Percentiles rank a stretch among this genome's conserved stretches.
phyloP scores from a whole-genome alignment of 208 protist species.

The Strigomonas oncopelti region DNA sequence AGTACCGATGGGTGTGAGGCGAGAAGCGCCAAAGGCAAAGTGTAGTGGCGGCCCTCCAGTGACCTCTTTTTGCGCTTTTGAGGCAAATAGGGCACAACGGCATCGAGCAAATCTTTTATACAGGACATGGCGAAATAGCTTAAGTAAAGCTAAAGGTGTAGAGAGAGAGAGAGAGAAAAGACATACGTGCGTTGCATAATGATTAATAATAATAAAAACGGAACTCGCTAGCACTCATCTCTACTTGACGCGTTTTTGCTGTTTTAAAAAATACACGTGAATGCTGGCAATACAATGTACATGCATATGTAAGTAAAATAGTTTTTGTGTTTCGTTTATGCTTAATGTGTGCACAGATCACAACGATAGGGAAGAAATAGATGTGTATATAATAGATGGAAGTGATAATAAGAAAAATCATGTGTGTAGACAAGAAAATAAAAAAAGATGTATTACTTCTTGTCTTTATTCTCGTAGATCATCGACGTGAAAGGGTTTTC shows the following conservation, averaged over 20 bases:
- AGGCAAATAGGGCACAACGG: neutral
- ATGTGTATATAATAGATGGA: no score
- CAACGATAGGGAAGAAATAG: no score
- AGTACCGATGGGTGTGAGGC: neutral
- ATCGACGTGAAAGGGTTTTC: constrained; percentile 86
- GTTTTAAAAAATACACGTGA: neutral
- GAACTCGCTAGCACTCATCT: neutral
- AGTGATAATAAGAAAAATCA: constrained; percentile 5
- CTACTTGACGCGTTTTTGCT: neutral
- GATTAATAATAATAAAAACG: constrained; percentile 2
- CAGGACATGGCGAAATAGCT: neutral
- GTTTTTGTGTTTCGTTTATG: no score
- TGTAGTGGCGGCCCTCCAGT: neutral
- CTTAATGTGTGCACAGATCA: no score
- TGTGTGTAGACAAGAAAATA: neutral
- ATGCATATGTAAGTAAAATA: no score
- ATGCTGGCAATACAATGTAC: no score
- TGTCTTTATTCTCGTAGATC: constrained; percentile 65
- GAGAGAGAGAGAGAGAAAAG: constrained; percentile 3
- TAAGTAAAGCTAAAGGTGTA: neutral
- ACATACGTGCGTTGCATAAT: neutral
- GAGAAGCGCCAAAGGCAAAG: neutral
- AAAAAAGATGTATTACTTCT: neutral
- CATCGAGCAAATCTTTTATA: no score
- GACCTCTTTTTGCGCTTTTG: neutral